Base-by-base conservation (phyloP, 108 stramenopile genomes). In the Mayamaea pseudoterrestris region DNA sequence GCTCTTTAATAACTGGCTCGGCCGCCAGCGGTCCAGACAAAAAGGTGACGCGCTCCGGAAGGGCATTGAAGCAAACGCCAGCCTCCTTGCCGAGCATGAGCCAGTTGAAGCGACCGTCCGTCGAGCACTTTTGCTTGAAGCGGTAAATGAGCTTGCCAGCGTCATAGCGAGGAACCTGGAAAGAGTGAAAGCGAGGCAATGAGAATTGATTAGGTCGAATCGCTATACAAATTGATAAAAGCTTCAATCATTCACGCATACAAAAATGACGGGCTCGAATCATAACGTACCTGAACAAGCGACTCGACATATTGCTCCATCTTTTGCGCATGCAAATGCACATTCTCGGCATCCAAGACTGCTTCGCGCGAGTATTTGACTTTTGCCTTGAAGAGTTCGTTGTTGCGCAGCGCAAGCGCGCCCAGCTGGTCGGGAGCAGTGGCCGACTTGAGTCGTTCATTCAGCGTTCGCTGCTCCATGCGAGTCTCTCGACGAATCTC, bases 291-390 rank as follows among this genome's bases (percentile, higher is more conserved):
- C 71, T 78, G 75, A 20, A 91, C 61, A 30, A 87, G 50, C 37
- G 65, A 66, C 30, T 91, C 84, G 11, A 79, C 78, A 47, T 83
- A 68, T 30, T 63, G 43, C 12, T 71, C 65, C 6, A 75, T 73
- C 58, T 72, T 57, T 11, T 53, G 53, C 4, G 81, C 53, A 61
- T 89, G 77, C 30, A 75, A 44, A 36, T 76, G 66, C 28, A 86
- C 21, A 53, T 93, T 93, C 31, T 89, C 82, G 6, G 73, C 77
- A 55, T 93, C 91, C 60, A 93, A 41, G 26, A 86, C 91, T 13
- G 82, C 79, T 65, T 93, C 91, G 6, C 84, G 71, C 11, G 86
- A 71, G 63, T 71, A 83, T 16, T 53, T 40, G 16, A 93, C 91
- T 17, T 74, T 32, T n/a, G n/a, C n/a, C 7, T 71, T 31, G 59